These are phyloP conservation scores for Papilionanthe hybrid DNA, from an alignment of 116 monocot genomes.

Conservation along the genomic window DNA sequence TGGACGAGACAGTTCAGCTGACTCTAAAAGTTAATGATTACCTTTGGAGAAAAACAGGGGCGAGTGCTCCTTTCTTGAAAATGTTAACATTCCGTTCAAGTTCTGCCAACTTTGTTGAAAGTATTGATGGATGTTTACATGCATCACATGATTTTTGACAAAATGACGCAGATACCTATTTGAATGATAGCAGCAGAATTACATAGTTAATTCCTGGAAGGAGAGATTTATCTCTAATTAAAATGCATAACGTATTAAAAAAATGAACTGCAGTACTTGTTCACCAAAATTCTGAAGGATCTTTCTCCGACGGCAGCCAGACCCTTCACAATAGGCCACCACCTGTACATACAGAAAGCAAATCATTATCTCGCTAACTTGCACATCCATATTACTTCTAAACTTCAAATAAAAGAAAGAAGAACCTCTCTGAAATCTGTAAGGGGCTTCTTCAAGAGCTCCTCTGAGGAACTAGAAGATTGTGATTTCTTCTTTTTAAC, in stretches of 20 bases:
- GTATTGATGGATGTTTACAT: constrained; percentile 50
- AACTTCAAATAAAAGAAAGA: not conserved
- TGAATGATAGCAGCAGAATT: constrained; percentile 1
- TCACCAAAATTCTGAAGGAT: constrained; percentile 90
- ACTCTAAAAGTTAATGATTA: constrained; percentile 9
- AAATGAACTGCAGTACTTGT: constrained; percentile 34
- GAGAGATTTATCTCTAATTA: not conserved
- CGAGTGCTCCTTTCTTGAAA: constrained; percentile 25
- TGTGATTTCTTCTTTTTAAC: constrained; percentile 47
- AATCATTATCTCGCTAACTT: not conserved
- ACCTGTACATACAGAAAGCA: constrained; percentile 40
- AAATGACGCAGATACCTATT: constrained; percentile 44
- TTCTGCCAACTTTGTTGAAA: constrained; percentile 32
- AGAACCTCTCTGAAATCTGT: constrained; percentile 64
- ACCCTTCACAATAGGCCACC: constrained; percentile 81
- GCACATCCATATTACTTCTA: constrained; percentile 1
- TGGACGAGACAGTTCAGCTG: no score
- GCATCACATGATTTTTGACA: constrained; percentile 70
- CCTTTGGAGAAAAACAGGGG: constrained; percentile 48
- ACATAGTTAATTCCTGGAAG: not conserved
- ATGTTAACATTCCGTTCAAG: constrained; percentile 27
- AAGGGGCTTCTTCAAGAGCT: constrained; percentile 39
- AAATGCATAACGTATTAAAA: not conserved
- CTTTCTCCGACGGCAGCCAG: constrained; percentile 76
- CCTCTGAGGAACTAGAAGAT: constrained; percentile 31